Evolutionary conservation across 345 rosid species (phyloP).

Genomic region (Eucalyptus marginata): DNA sequence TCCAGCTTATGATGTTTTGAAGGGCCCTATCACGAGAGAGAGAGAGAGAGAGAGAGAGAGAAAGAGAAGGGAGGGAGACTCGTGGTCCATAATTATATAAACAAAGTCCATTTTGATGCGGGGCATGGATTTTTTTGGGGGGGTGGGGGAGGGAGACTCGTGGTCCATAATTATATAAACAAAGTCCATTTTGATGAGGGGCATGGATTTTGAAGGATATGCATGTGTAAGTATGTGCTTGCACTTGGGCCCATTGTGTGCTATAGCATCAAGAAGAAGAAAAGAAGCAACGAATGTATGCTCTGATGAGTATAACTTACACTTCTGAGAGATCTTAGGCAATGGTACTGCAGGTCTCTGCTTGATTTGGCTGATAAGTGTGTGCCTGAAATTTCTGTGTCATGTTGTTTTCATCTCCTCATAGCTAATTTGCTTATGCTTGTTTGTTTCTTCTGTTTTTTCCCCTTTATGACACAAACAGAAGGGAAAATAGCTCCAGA

Average conservation of each 20-base stretch:
- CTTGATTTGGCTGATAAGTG: neutral
- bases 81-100: too few relatives aligned
- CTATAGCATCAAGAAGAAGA: neutral
- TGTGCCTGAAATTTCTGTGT: neutral
- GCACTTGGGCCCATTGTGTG: neutral
- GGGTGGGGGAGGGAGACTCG: too few relatives aligned
- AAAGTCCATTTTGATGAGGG: neutral
- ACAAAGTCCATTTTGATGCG: neutral
- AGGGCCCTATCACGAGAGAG: neutral
- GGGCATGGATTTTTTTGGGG: neutral
- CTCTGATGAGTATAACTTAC: neutral
- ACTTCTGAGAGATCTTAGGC: neutral
- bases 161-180: neutral
- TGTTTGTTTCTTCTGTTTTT: neutral
- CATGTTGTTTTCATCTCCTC: neutral
- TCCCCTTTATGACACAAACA: conserved; percentile 10
- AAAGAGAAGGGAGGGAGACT: too few relatives aligned
- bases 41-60: neutral
- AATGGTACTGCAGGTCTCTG: neutral
- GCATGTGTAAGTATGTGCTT: neutral
- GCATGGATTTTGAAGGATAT: neutral
- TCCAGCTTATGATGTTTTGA: neutral
- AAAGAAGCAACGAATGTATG: neutral
- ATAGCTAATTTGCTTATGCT: neutral
- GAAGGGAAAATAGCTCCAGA: conserved; percentile 91